Conservation (phyloP, 2,329 filamentous ascomycete species). For the Davidsoniella neocaledoniae region DNA sequence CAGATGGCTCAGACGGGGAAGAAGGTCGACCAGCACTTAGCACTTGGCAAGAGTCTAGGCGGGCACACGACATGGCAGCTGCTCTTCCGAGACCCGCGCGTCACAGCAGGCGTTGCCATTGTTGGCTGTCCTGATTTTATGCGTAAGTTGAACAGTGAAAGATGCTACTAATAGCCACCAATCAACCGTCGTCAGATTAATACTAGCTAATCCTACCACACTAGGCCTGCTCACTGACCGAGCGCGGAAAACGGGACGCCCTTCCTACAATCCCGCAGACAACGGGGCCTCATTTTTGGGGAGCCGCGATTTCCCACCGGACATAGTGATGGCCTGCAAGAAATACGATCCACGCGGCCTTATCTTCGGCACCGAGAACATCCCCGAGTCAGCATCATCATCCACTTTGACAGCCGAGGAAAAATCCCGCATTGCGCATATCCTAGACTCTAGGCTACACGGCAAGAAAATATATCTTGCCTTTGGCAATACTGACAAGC, state of each 20-base stretch:
- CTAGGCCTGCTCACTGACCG: slow-evolving; percentile 57
- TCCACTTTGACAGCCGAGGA: slow-evolving; percentile 17
- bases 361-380: slow-evolving; percentile 38
- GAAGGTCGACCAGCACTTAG: slow-evolving; percentile 46
- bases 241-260: slow-evolving; percentile 50
- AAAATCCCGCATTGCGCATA: slow-evolving; percentile 26
- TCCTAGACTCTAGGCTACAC: slow-evolving; percentile 26
- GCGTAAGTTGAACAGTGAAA: slow-evolving; percentile 25
- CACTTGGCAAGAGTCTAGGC: slow-evolving; percentile 69
- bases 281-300: slow-evolving; percentile 52
- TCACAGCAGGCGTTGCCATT: slow-evolving; percentile 62
- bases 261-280: slow-evolving; percentile 39
- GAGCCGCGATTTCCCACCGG: slow-evolving; percentile 56
- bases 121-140: slow-evolving; percentile 85
- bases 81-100: slow-evolving; percentile 58
- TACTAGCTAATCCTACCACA: not conserved
- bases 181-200: not conserved
- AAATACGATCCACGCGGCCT: slow-evolving; percentile 61
- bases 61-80: slow-evolving; percentile 80
- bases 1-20: slow-evolving; percentile 20
- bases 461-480: slow-evolving; percentile 50
- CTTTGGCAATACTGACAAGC: slow-evolving; percentile 49
- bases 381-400: slow-evolving; percentile 25
- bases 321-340: slow-evolving; percentile 45
- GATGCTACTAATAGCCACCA: not conserved